phyloP scores from a whole-genome alignment of 2,329 filamentous ascomycete species.

The Huntiella bhutanensis region DNA sequence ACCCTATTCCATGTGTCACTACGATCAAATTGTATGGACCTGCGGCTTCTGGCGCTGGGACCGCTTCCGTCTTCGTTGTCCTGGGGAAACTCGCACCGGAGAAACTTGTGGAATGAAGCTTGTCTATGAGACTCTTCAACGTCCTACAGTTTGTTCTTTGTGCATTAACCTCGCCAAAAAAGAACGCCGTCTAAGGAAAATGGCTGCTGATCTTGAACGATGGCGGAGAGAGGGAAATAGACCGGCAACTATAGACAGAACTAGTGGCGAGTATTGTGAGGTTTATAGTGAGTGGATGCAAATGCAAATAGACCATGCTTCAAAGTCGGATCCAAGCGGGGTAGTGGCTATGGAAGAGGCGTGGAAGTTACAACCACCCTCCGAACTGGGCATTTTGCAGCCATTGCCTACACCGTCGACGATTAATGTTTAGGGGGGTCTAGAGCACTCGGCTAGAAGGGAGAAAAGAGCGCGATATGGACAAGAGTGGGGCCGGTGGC shows the following conservation, averaged over 20 bases:
- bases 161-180: constrained; percentile 86
- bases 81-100: constrained; percentile 84
- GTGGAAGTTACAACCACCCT: too few species aligned
- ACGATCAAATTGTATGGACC: constrained; percentile 67
- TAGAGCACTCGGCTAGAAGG: too few species aligned
- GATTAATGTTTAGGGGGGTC: too few species aligned
- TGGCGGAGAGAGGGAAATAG: constrained; percentile 64
- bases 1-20: constrained; percentile 62
- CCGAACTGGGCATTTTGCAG: too few species aligned
- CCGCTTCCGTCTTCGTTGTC: constrained; percentile 80
- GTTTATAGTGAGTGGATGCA: constrained; percentile 40
- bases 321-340: not conserved
- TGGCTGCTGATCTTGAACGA: constrained; percentile 53
- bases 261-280: constrained; percentile 48
- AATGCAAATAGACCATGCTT: constrained; percentile 14
- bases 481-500: too few species aligned
- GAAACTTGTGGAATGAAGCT: constrained; percentile 93
- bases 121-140: constrained; percentile 52
- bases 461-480: too few species aligned
- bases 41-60: constrained; percentile 94
- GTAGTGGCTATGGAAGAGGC: too few species aligned
- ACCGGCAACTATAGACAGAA: constrained; percentile 50
- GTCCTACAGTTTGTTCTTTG: constrained; percentile 53
- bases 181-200: constrained; percentile 52
- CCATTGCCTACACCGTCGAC: too few species aligned